Base-by-base conservation (phyloP, 148 eudicot species). In the Spergularia marina region DNA sequence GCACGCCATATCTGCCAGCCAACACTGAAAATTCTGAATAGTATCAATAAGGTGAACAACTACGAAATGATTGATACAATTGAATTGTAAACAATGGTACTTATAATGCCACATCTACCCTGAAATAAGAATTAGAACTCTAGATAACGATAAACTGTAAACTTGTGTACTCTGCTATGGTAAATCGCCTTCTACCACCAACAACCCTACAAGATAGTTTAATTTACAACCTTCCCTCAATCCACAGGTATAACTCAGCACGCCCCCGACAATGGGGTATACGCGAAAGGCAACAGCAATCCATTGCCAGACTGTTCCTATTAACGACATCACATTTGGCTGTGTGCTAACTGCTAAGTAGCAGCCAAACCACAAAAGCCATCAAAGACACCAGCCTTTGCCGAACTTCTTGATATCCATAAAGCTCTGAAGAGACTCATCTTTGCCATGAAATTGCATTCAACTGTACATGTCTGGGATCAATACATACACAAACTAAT, bases 401-500 rank as follows among this genome's bases (percentile, higher is more conserved):
- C 20, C 49, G 5, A 44, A 4, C 49, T 9, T 9, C 10, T 44
- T 2, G 5, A 44, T 44, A 44, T 44, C 10, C 49, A 44, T 44
- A 44, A 9, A 44, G 41, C 74, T 56, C 41, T 71, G 25, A 16
- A 21, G 70, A 10, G 34, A 65, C 59, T 36, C 40, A n/a, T 66
- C 73, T 36, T 30, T 4, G 18, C 65, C 58, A 75, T 56, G 23
- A 49, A 25, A 57, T 30, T 66, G 73, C 62, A 44, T 54, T 41
- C 30, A 18, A 73, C 77, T 59, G 73, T 79, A 68, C 77, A 79
- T 40, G 71, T 71, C 75, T 20, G 64, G 25, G 20, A 20, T 25
- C 12, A 30, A 18, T 57, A 57, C 62, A 30, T 61, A 53, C 71
- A 72, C 2, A 18, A 72, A 44, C 53, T 56, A 21, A 72, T 23